These are phyloP conservation scores for Zygosaccharomyces siamensis DNA, from an alignment of 805 yeast genomes.

Conservation along the genomic window DNA sequence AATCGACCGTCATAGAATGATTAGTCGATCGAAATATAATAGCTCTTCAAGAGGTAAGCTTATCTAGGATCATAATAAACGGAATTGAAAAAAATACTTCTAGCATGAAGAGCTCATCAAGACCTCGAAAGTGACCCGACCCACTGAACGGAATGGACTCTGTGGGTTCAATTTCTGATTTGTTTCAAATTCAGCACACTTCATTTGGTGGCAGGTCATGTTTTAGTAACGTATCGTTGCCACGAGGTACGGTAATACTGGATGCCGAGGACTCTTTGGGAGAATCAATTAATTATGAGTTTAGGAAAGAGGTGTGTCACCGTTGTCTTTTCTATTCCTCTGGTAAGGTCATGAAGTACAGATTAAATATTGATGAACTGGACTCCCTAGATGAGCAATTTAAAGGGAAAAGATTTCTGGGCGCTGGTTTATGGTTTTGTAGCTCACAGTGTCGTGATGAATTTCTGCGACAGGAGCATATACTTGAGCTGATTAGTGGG, in stretches of 20 bases:
- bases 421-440: slow-evolving; percentile 52
- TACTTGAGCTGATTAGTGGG: slow-evolving; percentile 34
- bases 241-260: slow-evolving; percentile 40
- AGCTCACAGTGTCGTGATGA: slow-evolving; percentile 39
- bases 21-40: neutral
- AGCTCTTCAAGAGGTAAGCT: neutral
- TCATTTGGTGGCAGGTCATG: slow-evolving; percentile 44
- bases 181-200: slow-evolving; percentile 17
- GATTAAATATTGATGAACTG: slow-evolving; percentile 21
- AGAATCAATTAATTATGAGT: slow-evolving; percentile 45
- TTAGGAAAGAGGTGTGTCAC: slow-evolving; percentile 59
- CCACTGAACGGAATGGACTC: neutral
- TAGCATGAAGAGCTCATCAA: neutral
- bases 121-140: neutral
- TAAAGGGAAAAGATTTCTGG: slow-evolving; percentile 26
- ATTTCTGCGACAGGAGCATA: slow-evolving; percentile 38
- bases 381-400: slow-evolving; percentile 4
- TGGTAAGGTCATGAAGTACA: slow-evolving; percentile 45
- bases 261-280: slow-evolving; percentile 42
- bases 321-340: slow-evolving; percentile 46
- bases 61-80: slow-evolving; percentile 2
- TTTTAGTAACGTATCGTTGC: slow-evolving; percentile 42
- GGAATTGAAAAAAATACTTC: neutral
- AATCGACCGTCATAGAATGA: too few relatives aligned
- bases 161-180: neutral